These are phyloP conservation scores for Arthromyces matolae DNA, from an alignment of 768 basidiomycete species.

Conservation along the genomic window DNA sequence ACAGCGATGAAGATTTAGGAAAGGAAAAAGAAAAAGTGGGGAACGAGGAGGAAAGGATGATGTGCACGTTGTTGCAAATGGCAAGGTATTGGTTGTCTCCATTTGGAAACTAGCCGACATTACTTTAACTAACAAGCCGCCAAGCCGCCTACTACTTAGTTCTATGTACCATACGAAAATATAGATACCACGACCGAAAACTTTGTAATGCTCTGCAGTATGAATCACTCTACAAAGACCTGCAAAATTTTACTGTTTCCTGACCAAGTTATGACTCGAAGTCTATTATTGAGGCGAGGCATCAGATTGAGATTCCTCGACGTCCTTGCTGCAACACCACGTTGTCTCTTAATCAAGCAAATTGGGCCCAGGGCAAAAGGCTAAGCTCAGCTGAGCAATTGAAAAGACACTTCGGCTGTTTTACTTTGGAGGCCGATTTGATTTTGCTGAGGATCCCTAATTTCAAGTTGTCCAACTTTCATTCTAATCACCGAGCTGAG, in stretches of 20 bases:
- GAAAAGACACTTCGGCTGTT: too few species aligned
- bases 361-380: background rate
- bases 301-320: background rate
- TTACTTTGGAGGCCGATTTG: too few species aligned
- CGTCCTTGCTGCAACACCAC: background rate
- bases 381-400: background rate
- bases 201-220: too few species aligned
- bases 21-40: background rate
- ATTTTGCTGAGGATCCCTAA: too few species aligned
- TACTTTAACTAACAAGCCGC: background rate
- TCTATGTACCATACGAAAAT: background rate
- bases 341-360: background rate
- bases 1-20: background rate
- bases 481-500: too few species aligned
- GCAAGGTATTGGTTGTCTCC: constrained; percentile 4
- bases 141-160: background rate
- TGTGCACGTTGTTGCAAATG: constrained; percentile 16
- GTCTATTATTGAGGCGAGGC: too few species aligned
- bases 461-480: too few species aligned
- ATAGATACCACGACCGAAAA: background rate
- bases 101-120: constrained; percentile 11
- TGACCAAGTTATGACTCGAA: background rate
- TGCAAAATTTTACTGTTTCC: too few species aligned
- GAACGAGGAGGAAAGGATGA: constrained; percentile 5
- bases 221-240: too few species aligned